A percentile compares a stretch with the other conserved stretches of the same genome.
Evolutionary conservation across 2,329 filamentous ascomycete genomes (phyloP).

Genomic region (Orbilia brochopaga): DNA sequence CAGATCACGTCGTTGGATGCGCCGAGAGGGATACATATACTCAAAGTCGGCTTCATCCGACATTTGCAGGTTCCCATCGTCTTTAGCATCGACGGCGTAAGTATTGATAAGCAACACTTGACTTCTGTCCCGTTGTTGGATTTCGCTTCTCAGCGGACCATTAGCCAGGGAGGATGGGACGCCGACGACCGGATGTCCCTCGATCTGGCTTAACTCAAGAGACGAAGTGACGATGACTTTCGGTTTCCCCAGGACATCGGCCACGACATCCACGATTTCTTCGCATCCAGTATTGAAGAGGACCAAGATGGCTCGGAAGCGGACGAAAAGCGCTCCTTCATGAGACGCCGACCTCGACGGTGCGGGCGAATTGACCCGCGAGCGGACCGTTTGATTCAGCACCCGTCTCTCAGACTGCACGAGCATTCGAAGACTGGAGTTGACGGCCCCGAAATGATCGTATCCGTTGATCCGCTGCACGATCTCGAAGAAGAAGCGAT

Average conservation of each 20-base stretch:
- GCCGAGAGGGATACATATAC: conserved; percentile 77
- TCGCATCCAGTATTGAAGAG: conserved; percentile 75
- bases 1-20: conserved; percentile 76
- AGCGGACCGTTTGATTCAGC: conserved; percentile 44
- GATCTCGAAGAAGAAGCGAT: conserved; percentile 52
- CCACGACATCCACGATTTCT: conserved; percentile 74
- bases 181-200: conserved; percentile 37
- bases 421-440: conserved; percentile 45
- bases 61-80: conserved; percentile 65
- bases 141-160: conserved; percentile 64
- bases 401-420: conserved; percentile 50
- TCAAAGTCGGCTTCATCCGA: conserved; percentile 80
- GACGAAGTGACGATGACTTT: conserved; percentile 67
- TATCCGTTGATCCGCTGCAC: conserved; percentile 51
- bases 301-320: conserved; percentile 63
- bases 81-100: conserved; percentile 72
- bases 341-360: conserved; percentile 43
- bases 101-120: conserved; percentile 75
- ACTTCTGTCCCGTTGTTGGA: conserved; percentile 66
- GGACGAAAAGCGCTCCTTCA: conserved; percentile 36
- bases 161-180: conserved; percentile 33
- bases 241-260: conserved; percentile 78
- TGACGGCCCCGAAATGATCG: conserved; percentile 51
- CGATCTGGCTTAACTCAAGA: conserved; percentile 59
- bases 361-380: conserved; percentile 46